Percentiles rank a stretch among this genome's conserved stretches.
Conservation (phyloP, 495 filamentous ascomycete species). For the Aspergillus indologenus region DNA sequence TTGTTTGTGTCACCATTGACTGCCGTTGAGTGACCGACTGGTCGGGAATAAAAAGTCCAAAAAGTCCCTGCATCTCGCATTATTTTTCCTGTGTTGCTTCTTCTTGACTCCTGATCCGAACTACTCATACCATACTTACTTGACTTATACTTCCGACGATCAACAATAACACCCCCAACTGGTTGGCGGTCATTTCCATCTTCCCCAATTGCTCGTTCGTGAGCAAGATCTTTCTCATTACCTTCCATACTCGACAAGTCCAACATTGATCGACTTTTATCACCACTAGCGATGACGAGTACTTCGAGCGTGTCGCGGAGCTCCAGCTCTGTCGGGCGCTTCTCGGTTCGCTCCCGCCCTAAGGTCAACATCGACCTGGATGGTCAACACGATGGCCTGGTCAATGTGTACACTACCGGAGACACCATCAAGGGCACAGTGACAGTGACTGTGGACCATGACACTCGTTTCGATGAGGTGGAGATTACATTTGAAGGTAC, state of each 20-base stretch:
- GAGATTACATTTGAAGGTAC: constrained; percentile 78
- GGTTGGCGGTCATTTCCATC: neutral
- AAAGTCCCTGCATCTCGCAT: neutral
- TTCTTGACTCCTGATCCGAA: neutral
- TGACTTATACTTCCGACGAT: neutral
- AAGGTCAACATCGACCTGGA: constrained; percentile 35
- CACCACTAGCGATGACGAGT: neutral
- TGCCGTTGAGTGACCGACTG: too few relatives aligned
- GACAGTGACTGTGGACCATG: constrained; percentile 56
- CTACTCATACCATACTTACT: too few relatives aligned
- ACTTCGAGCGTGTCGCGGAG: constrained; percentile 29
- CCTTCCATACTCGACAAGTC: neutral
- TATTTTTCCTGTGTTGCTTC: too few relatives aligned
- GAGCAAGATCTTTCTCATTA: neutral
- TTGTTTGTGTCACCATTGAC: neutral
- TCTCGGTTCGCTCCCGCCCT: constrained; percentile 28
- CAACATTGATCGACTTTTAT: neutral
- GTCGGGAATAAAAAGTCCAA: neutral
- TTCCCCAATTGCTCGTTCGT: neutral
- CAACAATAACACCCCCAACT: neutral
- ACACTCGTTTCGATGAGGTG: constrained; percentile 75
- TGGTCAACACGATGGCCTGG: constrained; percentile 34
- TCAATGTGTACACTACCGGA: constrained; percentile 55
- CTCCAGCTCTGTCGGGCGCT: constrained; percentile 30
- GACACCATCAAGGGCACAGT: constrained; percentile 60